A percentile compares a stretch with the other conserved stretches of the same genome.
phyloP scores from a whole-genome alignment of 306 rosid genomes.

The Trifolium dubium region DNA sequence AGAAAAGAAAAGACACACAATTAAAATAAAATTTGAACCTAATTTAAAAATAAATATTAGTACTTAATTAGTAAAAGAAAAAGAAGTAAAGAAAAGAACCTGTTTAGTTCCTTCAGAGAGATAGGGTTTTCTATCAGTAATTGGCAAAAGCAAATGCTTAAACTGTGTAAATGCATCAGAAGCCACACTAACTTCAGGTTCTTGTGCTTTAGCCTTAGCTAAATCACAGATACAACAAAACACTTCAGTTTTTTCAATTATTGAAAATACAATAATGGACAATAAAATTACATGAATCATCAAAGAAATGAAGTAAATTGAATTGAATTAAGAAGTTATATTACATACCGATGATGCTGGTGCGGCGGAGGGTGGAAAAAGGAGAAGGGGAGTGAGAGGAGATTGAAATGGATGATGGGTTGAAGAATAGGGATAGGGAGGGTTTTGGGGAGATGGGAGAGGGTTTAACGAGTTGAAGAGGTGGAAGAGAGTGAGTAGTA shows the following conservation, averaged over 20 bases:
- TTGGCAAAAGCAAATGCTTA: conserved; percentile 87
- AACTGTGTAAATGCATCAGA: conserved; percentile 67
- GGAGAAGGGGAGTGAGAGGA: neutral
- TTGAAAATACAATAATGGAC: neutral
- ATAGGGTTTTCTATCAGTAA: conserved; percentile 82
- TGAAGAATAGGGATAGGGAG: neutral
- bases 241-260: neutral
- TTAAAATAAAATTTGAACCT: neutral
- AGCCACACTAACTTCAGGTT: conserved; percentile 58
- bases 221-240: conserved; percentile 27
- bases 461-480: neutral
- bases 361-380: conserved; percentile 27
- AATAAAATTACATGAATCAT: neutral
- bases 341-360: conserved; percentile 36
- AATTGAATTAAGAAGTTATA: neutral
- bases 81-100: conserved; percentile 42
- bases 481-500: neutral
- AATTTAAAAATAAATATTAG: neutral
- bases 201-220: conserved; percentile 66
- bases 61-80: too few relatives aligned
- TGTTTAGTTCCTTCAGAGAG: conserved; percentile 87
- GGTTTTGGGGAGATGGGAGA: neutral
- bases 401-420: neutral
- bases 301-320: neutral
- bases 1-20: neutral